These are phyloP conservation scores for Erysimum cheiranthoides DNA, from an alignment of 345 rosid species.

Conservation along the genomic window DNA sequence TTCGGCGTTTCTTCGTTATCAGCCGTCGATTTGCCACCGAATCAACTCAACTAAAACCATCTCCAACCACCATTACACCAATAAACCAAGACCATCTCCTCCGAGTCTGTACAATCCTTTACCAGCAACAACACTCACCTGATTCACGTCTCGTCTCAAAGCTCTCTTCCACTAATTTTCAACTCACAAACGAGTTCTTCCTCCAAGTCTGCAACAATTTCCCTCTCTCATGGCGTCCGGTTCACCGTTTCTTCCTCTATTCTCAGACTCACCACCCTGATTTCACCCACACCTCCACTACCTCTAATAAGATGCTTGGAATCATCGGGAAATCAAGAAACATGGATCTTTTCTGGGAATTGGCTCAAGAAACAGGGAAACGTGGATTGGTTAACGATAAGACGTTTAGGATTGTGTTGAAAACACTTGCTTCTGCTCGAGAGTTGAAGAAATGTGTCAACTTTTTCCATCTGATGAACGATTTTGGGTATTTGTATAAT, in stretches of 20 bases:
- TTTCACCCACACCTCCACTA: conserved; percentile 57
- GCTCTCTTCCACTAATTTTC: conserved; percentile 54
- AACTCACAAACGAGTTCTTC: conserved; percentile 72
- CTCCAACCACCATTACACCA: conserved; percentile 41
- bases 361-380: conserved; percentile 55
- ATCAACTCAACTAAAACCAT: conserved; percentile 19
- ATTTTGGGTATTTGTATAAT: conserved; percentile 56
- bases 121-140: conserved; percentile 74
- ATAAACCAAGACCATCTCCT: conserved; percentile 64
- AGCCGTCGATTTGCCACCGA: conserved; percentile 30
- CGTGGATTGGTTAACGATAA: conserved; percentile 63
- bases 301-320: conserved; percentile 73
- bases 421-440: conserved; percentile 64
- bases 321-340: conserved; percentile 69
- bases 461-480: conserved; percentile 73
- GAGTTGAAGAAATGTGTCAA: conserved; percentile 75
- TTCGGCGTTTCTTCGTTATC: conserved; percentile 16
- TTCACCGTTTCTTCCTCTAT: conserved; percentile 73
- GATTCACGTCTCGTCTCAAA: conserved; percentile 66
- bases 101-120: conserved; percentile 79
- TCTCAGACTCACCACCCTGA: conserved; percentile 48
- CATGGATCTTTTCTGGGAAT: conserved; percentile 75
- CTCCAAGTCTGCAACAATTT: conserved; percentile 88
- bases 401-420: conserved; percentile 69
- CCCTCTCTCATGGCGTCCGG: conserved; percentile 85